Base-by-base conservation (phyloP, 2,329 filamentous ascomycete genomes). In the Cytospora paraplurivora region DNA sequence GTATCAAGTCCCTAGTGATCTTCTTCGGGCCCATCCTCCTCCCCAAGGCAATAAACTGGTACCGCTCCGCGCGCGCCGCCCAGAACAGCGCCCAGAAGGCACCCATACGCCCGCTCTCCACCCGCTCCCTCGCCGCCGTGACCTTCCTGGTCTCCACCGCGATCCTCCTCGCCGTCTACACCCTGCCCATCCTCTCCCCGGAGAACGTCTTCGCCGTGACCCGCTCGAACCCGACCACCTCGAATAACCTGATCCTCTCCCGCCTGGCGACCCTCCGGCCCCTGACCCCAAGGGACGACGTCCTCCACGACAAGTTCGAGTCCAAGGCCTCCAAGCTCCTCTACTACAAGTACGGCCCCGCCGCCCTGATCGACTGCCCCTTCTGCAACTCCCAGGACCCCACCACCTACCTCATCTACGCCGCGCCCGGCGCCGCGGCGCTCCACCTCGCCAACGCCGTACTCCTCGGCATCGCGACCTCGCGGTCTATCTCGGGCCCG, bases 141-240 rank as follows among this genome's bases (percentile, higher is more conserved):
- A 78, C 85, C 73, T 59, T 82, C 69, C 70, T 81, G 52, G 71
- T 78, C 68, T 67, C 76, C 19, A 69, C 77, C 4, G 70, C 85
- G 69, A 72, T 87, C 64, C 83, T 85, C 74, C 72, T 84, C 69
- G 75, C 91, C 58, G 70, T 88, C 64, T 82, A 86, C 64, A 88
- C 89, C 17, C 77, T 94, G 0, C 88, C 92, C 0, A 68, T 78
- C 64, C 88, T 92, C 71, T 27, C 85, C 7, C 89, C 91, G 5
- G 87, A 92, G 73, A 97, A 97, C 77, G 80, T 98, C 75, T 97
- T 98, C 81, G 72, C 76, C 35, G 76, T 81, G 19, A 97, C 94
- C 1, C 82, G 87, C 62, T 95, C 92, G 57, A 91, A 93, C 38
- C 86, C 98, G 19, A 90, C 93, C 71, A 94, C 91, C 50, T 88